Base-by-base conservation (phyloP, 768 basidiomycete genomes). In the Leucocoprinus leucothites region DNA sequence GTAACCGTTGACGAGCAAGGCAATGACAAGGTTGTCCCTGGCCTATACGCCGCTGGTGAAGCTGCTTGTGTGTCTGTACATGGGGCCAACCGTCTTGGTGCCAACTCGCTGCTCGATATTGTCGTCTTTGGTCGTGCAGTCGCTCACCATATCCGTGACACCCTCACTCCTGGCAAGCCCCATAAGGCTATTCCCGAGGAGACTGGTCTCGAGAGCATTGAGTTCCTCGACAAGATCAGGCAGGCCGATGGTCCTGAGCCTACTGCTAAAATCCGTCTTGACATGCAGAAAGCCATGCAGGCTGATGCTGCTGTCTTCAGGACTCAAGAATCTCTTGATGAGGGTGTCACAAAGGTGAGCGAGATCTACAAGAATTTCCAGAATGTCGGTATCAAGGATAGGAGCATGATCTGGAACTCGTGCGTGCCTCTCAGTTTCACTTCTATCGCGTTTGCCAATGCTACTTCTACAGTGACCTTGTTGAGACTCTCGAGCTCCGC, bases 341-440 rank as follows among this genome's bases (percentile, higher is more conserved):
- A 96, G 63, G 97, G 97, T 73, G 94, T 98, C 24, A 64, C 82
- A 72, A 94, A 93, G 76, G 77, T 99, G 64, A 80, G 78, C 54
- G 76, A 79, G 40, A 93, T 98, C 63, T 95, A 95, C 80, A 84
- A 88, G 67, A 91, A 82, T 66, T 98, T 86, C 72, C 80, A 88
- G 62, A 82, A 96, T 42, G 90, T 99, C 61, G 91, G 95, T 51
- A 91, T 97, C 78, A 94, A 97, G 78, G 97, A 98, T 72, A 82
- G 97, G 67, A 93, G 91, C 73, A 91, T 98, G 95, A 97, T 98
- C 72, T 99, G 96, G 97, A 98, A 98, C 77, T 92, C 93, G 94
- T 96, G 65, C 59, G 92, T 67, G 18, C 40, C 18, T 31, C n/a
- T 21, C 11, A 1, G 6, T 48, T 48, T 35, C 5, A 7, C 34